Base-by-base conservation (phyloP, 2,329 filamentous ascomycete genomes). In the Alternaria triticina region DNA sequence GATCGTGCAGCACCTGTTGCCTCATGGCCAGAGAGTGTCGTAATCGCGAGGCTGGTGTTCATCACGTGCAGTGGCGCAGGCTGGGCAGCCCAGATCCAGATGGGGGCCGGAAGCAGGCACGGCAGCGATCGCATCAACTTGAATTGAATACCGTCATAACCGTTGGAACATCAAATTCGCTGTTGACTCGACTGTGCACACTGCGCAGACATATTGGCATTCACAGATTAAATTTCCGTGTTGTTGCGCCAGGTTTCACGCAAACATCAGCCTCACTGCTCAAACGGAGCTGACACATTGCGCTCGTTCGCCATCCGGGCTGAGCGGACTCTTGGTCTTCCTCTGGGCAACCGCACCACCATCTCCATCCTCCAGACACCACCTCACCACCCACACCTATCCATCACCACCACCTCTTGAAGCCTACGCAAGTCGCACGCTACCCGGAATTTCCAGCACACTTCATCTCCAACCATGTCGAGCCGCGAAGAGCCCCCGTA, bases 401-500 rank as follows among this genome's bases (percentile, higher is more conserved):
- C 61, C 65, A 54, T 67, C 63, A 67, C 65, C 56, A 59, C 68
- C 57, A 55, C 56, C 61, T 54, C 20, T 40, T 64, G 62, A 68
- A 70, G 49, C 54, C 59, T 61, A 64, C 64, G 44, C 55, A 62
- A 51, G 63, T 74, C 70, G 66, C 69, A 71, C 59, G 27, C 69
- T 52, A 51, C 27, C 36, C 47, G 36, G 44, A 65, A 47, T 44
- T 33, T 61, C 64, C 25, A 54, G 54, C 43, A 40, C 43, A 45
- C 23, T 30, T 12, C 49, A 52, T 58, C 57, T 63, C 54, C 58
- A 40, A 60, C 68, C 66, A 82, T 75, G 84, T 85, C 79, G 84
- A 84, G 76, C 58, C 83, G 83, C 72, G 84, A 88, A 77, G 83
- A 85, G 74, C 92, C 56, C 40, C 65, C 92, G 72, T 96, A 96